Evolutionary conservation across 2,329 filamentous ascomycete species (phyloP), one percentile per base, ranked within the genome.

Genomic region (Trichoderma koningiopsis): DNA sequence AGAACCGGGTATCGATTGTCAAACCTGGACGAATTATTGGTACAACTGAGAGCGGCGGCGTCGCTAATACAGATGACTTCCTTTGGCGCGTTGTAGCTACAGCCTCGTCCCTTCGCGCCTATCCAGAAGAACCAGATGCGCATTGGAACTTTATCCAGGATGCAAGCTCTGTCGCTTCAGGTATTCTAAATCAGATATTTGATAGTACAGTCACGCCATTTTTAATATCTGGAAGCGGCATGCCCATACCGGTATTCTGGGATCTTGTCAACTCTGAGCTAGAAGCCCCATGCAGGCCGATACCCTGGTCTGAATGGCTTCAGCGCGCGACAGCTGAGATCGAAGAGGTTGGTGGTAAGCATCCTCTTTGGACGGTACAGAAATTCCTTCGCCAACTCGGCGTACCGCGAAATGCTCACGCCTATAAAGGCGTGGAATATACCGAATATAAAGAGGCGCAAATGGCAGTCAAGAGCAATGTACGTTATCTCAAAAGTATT

Each of bases 351-450:
- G 72, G 73, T 0, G 64, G 74, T 4, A 62, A 29, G 2, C 75
- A 76, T 58, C 73, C 72, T 8, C 40, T 76, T 6, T 76, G 74
- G 73, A 70, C 75, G 1, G 74, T 76, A 11, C 73, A 75, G 47
- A 71, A 71, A 40, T 75, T 76, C 61, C 65, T 75, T 8, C 66
- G 67, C 29, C 64, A 60, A 0, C 68, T 72, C 8, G 72, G 73
- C 22, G 37, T 63, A 6, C 37, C 68, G 13, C 19, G 58, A 57
- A 63, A 29, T 8, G n/a, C 31, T 33, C 8, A 24, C 8, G 10
- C 22, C 5, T 14, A 66, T 13, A 40, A 47, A 11, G 40, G 24
- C 16, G 31, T 60, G n/a, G 56, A 55, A 7, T 33, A 56, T 40
- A 27, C 55, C 13, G 65, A 68, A 10, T 56, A 69, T 4, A 31